A percentile compares a stretch with the other conserved stretches of the same genome.
Evolutionary conservation across 2,329 filamentous ascomycete genomes (phyloP).

Genomic region (Talaromyces sp.): DNA sequence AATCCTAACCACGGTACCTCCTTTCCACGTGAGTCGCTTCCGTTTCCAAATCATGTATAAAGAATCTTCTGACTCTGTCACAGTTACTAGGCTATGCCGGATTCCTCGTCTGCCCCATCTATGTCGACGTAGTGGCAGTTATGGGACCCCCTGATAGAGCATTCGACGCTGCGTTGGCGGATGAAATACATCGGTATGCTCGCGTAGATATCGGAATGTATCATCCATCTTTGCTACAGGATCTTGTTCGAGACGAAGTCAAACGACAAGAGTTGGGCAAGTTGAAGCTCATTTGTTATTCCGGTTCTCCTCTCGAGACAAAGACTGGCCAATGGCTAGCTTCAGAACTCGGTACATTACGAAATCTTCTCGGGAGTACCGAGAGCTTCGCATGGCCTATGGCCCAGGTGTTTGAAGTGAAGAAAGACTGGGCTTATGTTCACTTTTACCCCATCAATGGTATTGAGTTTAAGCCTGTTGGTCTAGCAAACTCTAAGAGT

Average conservation of each 20-base stretch:
- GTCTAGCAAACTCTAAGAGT: not conserved
- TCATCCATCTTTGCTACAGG: constrained; percentile 25
- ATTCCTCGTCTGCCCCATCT: constrained; percentile 21
- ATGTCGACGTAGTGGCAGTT: constrained; percentile 19
- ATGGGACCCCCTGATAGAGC: constrained; percentile 21
- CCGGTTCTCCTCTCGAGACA: constrained; percentile 26
- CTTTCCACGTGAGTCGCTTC: constrained; percentile 22
- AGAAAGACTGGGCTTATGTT: constrained; percentile 23
- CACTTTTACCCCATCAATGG: constrained; percentile 21
- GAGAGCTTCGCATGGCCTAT: constrained; percentile 24
- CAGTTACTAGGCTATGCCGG: constrained; percentile 24
- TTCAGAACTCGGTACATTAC: constrained; percentile 16
- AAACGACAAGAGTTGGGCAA: constrained; percentile 21
- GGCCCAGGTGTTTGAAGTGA: constrained; percentile 7
- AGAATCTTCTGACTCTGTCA: not conserved
- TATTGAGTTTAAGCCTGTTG: constrained; percentile 15
- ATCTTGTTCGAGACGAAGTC: constrained; percentile 17
- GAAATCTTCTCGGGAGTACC: constrained; percentile 25
- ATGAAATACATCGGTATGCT: constrained; percentile 22
- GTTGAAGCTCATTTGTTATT: constrained; percentile 22
- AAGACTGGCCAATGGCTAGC: constrained; percentile 27
- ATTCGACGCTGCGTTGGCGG: constrained; percentile 17
- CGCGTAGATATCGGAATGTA: constrained; percentile 21
- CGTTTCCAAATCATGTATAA: not conserved
- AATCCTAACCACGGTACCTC: constrained; percentile 25